These are phyloP conservation scores for Euphorbia pulcherrima DNA, from an alignment of 345 rosid species.

Conservation along the genomic window DNA sequence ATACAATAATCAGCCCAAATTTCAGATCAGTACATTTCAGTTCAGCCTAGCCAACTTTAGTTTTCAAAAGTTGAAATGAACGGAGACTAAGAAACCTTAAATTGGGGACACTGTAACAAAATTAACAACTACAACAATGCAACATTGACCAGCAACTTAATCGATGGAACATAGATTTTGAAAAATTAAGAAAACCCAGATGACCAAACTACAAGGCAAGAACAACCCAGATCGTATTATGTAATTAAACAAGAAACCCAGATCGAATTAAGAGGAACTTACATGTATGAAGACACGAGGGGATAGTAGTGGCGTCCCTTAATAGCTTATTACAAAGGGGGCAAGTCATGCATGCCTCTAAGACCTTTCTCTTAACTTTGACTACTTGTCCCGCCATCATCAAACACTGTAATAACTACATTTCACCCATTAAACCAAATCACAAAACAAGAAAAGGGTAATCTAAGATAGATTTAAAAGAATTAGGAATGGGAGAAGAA, in stretches of 20 bases:
- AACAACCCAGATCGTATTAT: conserved; percentile 15
- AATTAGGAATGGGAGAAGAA: neutral
- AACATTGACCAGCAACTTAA: neutral
- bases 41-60: no score
- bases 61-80: no score
- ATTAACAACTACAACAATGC: conserved; percentile 4
- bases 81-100: neutral
- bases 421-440: neutral
- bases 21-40: no score
- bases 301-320: conserved; percentile 65
- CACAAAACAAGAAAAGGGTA: neutral
- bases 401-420: neutral
- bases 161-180: neutral
- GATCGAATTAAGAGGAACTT: conserved; percentile 22
- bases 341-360: conserved; percentile 73
- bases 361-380: conserved; percentile 43
- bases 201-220: conserved; percentile 9
- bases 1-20: no score
- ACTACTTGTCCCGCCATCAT: conserved; percentile 45
- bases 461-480: conserved; percentile 6
- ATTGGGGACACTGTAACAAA: no score
- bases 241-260: conserved; percentile 17
- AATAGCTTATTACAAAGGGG: conserved; percentile 60
- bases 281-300: conserved; percentile 80
- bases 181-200: conserved; percentile 19